Evolutionary conservation across 2,329 filamentous ascomycete species (phyloP), one percentile per base, ranked within the genome.

Genomic region (Microdochium paspali): DNA sequence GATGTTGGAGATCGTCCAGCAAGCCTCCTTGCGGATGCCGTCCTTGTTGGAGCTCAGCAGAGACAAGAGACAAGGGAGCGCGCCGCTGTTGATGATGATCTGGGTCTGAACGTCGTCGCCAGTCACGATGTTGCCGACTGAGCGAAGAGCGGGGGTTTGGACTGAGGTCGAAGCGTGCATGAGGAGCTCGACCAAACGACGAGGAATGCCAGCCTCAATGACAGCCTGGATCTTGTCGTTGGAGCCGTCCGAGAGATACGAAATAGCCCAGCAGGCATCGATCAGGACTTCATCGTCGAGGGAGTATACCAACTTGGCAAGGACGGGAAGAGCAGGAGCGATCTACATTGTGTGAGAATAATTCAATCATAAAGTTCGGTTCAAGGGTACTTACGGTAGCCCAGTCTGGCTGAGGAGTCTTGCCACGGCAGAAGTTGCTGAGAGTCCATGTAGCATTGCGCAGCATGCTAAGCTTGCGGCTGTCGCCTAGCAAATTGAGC

Each of bases 181-280:
- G 54, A 98, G 80, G 48, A 98, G 80, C 76, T 98, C 93, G 4
- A 98, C 93, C 7, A 98, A 82, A 53, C 93, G 86, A 55, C 93
- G 90, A 52, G 93, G 93, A 53, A 98, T 98, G 56, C 93, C 91
- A 42, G 91, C 93, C 72, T 98, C 93, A 60, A 98, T 97, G 48
- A 98, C 93, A 44, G 93, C 91, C 71, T 98, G 93, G 54, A 98
- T 98, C 77, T 98, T 98, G 64, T 98, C 93, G 67, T 98, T 98
- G 60, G 90, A 88, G 40, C 93, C 93, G 67, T 98, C 93, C 3
- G 93, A 97, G 20, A 98, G 82, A 65, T 98, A 98, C 1, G 91
- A 97, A 62, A 98, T 97, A 52, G 93, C 93, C 93, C 93, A 98
- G 82, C 93, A 98, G 50, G 93, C 93, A 68, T 98, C 93, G 61